phyloP scores from a whole-genome alignment of 1,139 yeast species.

The Tardiomyces depauwii region DNA sequence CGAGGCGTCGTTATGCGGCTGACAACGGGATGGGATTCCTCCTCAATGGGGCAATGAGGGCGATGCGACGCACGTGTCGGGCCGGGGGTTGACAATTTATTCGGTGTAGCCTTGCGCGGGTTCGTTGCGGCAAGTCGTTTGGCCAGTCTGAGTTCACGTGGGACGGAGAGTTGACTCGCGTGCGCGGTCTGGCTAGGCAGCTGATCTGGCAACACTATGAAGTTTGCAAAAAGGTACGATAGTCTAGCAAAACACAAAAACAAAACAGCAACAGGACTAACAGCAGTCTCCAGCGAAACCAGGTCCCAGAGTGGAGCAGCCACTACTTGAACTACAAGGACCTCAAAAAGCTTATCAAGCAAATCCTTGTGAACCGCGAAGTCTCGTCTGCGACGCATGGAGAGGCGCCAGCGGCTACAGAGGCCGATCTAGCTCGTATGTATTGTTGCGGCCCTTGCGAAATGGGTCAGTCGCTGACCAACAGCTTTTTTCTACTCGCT shows the following conservation, averaged over 20 bases:
- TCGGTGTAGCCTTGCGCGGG: too few relatives aligned
- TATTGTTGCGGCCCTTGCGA: slow-evolving; percentile 6
- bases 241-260: too few relatives aligned
- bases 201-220: slow-evolving; percentile 8
- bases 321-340: slow-evolving; percentile 79
- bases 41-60: not conserved
- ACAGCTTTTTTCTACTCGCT: slow-evolving; percentile 60
- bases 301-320: slow-evolving; percentile 84
- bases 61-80: not conserved
- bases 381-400: slow-evolving; percentile 17
- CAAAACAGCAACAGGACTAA: slow-evolving; percentile 1
- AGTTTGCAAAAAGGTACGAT: slow-evolving; percentile 12
- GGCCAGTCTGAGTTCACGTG: too few relatives aligned
- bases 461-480: slow-evolving; percentile 19
- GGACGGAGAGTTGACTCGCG: too few relatives aligned
- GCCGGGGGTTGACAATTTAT: too few relatives aligned
- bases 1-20: not conserved
- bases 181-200: too few relatives aligned
- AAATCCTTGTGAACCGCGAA: slow-evolving; percentile 10
- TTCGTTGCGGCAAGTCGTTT: too few relatives aligned
- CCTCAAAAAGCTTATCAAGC: slow-evolving; percentile 69
- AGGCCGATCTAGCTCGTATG: slow-evolving; percentile 17
- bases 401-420: slow-evolving; percentile 14
- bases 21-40: not conserved
- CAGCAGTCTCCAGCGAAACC: slow-evolving; percentile 54